These are phyloP conservation scores for Phytophthora niederhauseri DNA, from an alignment of 352 stramenopile species.

Conservation along the genomic window DNA sequence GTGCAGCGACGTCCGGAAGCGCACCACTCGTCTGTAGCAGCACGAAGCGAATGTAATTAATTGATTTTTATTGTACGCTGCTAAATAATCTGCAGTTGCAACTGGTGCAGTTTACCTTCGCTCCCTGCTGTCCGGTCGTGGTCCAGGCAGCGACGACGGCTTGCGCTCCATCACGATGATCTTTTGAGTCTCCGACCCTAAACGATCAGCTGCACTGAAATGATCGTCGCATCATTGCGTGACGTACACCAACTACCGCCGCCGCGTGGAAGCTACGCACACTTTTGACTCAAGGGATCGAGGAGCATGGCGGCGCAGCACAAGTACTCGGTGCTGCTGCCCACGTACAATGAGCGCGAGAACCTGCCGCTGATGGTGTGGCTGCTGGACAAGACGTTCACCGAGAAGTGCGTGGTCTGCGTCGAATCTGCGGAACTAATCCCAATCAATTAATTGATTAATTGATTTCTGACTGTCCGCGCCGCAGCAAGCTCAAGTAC, in stretches of 20 bases:
- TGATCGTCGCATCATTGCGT: slow-evolving; percentile 1
- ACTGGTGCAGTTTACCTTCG: slow-evolving; percentile 11
- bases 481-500: slow-evolving; percentile 89
- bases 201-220: slow-evolving; percentile 3
- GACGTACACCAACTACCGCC: not conserved
- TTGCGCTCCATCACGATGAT: slow-evolving; percentile 31
- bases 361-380: slow-evolving; percentile 99
- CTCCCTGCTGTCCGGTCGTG: slow-evolving; percentile 26
- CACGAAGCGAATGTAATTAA: no score
- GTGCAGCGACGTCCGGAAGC: slow-evolving; percentile 72
- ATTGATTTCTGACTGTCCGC: not conserved
- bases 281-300: slow-evolving; percentile 2
- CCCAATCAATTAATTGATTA: no score
- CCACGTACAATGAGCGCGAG: slow-evolving; percentile 98
- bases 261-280: slow-evolving; percentile 20
- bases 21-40: slow-evolving; percentile 28
- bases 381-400: slow-evolving; percentile 95
- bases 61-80: no score
- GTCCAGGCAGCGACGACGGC: slow-evolving; percentile 3
- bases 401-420: slow-evolving; percentile 66
- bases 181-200: not conserved
- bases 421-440: not conserved
- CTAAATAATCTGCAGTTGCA: not conserved
- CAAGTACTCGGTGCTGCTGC: slow-evolving; percentile 97
- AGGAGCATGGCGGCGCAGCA: slow-evolving; percentile 25